These are phyloP conservation scores for Verbena officinalis DNA, from an alignment of 257 asterid genomes.

Conservation along the genomic window DNA sequence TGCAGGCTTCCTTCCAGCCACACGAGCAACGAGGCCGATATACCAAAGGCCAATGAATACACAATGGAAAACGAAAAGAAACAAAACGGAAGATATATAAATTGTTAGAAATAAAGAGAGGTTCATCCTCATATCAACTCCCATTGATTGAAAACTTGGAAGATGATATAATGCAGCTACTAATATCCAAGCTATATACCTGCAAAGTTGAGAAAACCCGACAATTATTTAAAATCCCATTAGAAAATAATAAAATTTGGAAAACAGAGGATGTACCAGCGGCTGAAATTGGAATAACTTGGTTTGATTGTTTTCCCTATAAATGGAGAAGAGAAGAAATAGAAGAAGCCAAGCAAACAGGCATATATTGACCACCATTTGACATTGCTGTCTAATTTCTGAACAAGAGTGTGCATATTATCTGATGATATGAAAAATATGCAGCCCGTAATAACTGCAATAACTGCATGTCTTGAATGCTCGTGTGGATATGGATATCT, in stretches of 20 bases:
- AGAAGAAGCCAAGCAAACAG: conserved; percentile 73
- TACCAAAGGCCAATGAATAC: conserved; percentile 71
- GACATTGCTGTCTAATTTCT: conserved; percentile 70
- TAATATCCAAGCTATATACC: conserved; percentile 67
- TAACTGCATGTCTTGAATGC: conserved; percentile 72
- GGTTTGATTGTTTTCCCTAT: conserved; percentile 74
- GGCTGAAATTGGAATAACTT: conserved; percentile 69
- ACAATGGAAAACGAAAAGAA: conserved; percentile 65
- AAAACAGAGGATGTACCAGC: conserved; percentile 45
- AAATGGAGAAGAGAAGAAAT: conserved; percentile 74
- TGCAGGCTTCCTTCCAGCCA: conserved; percentile 69
- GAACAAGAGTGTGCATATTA: conserved; percentile 68
- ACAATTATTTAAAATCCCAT: background rate
- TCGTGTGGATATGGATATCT: conserved; percentile 72
- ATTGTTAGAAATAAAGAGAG: conserved; percentile 69
- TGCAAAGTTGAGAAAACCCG: conserved; percentile 25
- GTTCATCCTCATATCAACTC: conserved; percentile 73
- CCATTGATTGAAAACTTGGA: conserved; percentile 79
- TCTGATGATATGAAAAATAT: conserved; percentile 73
- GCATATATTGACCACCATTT: conserved; percentile 86
- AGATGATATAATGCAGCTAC: conserved; percentile 73
- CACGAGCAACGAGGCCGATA: conserved; percentile 70
- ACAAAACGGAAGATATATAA: conserved; percentile 55
- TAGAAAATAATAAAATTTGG: background rate
- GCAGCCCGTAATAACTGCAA: conserved; percentile 68